Percentiles rank a stretch among this genome's conserved stretches.
Evolutionary conservation across 768 basidiomycete genomes (phyloP).

Genomic region (Suillus spraguei): DNA sequence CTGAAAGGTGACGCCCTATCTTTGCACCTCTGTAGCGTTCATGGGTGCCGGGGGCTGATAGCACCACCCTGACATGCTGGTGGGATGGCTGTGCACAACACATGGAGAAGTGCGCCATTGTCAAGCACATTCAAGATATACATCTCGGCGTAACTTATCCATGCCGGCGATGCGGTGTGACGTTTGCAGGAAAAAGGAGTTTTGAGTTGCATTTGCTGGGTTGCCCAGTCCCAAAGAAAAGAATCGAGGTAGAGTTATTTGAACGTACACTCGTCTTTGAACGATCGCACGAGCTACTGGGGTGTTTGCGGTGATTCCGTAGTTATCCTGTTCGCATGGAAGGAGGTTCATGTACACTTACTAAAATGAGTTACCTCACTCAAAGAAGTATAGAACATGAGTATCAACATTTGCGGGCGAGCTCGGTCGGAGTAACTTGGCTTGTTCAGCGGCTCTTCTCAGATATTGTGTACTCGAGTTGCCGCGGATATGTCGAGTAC

Average conservation of each 20-base stretch:
- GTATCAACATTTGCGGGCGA: background rate
- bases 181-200: background rate
- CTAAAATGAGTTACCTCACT: background rate
- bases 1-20: background rate
- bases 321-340: background rate
- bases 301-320: background rate
- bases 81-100: slow-evolving; percentile 3
- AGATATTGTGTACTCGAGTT: background rate
- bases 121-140: background rate
- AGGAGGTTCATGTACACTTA: background rate
- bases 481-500: background rate
- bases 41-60: background rate
- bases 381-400: background rate
- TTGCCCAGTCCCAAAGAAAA: background rate
- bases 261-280: background rate
- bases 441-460: background rate
- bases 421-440: background rate
- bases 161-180: slow-evolving; percentile 1
- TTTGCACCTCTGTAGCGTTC: slow-evolving; percentile 4
- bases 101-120: slow-evolving; percentile 1
- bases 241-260: background rate
- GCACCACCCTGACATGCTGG: background rate
- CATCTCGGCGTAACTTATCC: slow-evolving; percentile 8
- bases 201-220: slow-evolving; percentile 6
- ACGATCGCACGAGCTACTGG: background rate